These are phyloP conservation scores for Saturnispora bothae DNA, from an alignment of 805 yeast species.

Conservation along the genomic window DNA sequence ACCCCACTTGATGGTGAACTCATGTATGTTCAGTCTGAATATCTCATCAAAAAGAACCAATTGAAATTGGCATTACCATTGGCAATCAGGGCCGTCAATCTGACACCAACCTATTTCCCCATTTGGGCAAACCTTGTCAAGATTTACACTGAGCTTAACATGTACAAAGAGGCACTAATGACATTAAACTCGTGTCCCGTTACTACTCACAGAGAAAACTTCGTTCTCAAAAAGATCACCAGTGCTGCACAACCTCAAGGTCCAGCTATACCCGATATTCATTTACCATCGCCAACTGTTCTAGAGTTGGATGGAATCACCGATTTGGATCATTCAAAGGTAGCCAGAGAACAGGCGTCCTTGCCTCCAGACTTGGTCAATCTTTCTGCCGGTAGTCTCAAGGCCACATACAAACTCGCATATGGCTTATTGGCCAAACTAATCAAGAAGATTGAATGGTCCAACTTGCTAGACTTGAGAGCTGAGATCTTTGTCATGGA, in stretches of 20 bases:
- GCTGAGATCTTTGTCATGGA: slow-evolving; percentile 62
- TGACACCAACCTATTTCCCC: slow-evolving; percentile 64
- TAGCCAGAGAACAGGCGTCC: slow-evolving; percentile 52
- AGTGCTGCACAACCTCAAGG: slow-evolving; percentile 25
- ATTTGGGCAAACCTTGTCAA: slow-evolving; percentile 64
- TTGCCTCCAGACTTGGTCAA: slow-evolving; percentile 44
- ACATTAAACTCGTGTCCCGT: slow-evolving; percentile 75
- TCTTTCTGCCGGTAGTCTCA: slow-evolving; percentile 61
- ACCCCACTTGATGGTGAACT: slow-evolving; percentile 44
- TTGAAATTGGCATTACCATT: slow-evolving; percentile 47
- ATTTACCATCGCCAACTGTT: slow-evolving; percentile 68
- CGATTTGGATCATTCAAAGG: slow-evolving; percentile 52
- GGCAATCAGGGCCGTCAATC: slow-evolving; percentile 55
- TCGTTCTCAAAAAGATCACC: slow-evolving; percentile 43
- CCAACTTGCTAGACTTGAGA: slow-evolving; percentile 44
- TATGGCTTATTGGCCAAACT: slow-evolving; percentile 56
- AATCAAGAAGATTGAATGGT: slow-evolving; percentile 68
- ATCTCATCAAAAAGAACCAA: slow-evolving; percentile 41
- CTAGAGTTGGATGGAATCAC: slow-evolving; percentile 62
- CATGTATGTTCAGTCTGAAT: slow-evolving; percentile 46
- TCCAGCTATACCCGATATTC: slow-evolving; percentile 44
- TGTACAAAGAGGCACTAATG: slow-evolving; percentile 61
- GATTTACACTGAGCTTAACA: slow-evolving; percentile 50
- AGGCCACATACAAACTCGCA: slow-evolving; percentile 44
- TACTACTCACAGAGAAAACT: slow-evolving; percentile 64